These are phyloP conservation scores for Colletotrichum gloeosporioides DNA, from an alignment of 2,329 filamentous ascomycete species.

Conservation along the genomic window DNA sequence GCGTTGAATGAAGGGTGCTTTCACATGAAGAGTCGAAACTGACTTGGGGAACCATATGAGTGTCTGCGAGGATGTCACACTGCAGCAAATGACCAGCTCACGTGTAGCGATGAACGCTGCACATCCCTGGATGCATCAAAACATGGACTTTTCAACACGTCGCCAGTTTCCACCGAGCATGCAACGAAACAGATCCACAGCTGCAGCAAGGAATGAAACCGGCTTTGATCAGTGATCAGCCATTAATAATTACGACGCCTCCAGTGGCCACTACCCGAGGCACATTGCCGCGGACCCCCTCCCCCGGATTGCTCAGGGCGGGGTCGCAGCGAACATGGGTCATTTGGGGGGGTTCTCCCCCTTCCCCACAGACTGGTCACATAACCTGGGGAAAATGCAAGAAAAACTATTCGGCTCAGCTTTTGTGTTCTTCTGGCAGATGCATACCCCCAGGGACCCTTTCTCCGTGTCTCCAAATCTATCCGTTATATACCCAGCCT, in stretches of 20 bases:
- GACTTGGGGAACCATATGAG: background rate
- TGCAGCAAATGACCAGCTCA: background rate
- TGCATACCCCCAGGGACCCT: background rate
- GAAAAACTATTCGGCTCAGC: background rate
- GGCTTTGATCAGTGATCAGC: background rate
- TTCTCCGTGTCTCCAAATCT: background rate
- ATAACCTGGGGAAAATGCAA: background rate
- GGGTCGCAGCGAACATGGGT: background rate
- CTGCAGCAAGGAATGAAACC: background rate
- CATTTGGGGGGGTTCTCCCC: background rate
- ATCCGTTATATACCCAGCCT: conserved; percentile 1
- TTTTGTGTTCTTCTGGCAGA: background rate
- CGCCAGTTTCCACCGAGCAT: background rate
- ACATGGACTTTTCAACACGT: background rate
- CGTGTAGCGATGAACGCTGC: background rate
- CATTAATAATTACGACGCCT: background rate
- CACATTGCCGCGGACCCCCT: background rate
- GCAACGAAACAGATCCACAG: background rate
- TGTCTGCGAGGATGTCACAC: background rate
- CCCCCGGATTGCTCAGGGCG: conserved; percentile 4
- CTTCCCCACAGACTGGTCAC: background rate
- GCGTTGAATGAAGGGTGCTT: background rate
- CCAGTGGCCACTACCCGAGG: background rate
- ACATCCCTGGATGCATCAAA: background rate
- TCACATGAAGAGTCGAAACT: background rate